Percentiles rank a stretch among this genome's conserved stretches.
Evolutionary conservation across 2,329 filamentous ascomycete genomes (phyloP).

Genomic region (Xylaria sp.): DNA sequence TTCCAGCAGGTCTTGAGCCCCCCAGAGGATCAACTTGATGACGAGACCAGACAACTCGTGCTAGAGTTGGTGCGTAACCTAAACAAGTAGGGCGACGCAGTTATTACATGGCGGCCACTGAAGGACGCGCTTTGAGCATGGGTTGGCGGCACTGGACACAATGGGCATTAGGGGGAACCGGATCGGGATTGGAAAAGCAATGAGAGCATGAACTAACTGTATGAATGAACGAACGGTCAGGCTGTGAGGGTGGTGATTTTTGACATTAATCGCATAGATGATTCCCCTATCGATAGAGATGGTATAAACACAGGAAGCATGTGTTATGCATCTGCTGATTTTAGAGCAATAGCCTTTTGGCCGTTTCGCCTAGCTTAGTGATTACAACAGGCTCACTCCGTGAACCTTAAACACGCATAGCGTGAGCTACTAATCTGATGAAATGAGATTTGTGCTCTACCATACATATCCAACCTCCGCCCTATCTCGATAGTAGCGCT

Average conservation of each 20-base stretch:
- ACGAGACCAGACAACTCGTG: slow-evolving; percentile 70
- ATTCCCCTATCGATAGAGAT: slow-evolving; percentile 41
- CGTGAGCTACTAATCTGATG: no score
- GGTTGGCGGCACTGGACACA: slow-evolving; percentile 4
- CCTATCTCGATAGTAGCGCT: no score
- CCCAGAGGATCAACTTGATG: slow-evolving; percentile 76
- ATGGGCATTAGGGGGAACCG: neutral
- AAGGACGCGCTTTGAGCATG: slow-evolving; percentile 6
- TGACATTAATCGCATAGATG: slow-evolving; percentile 37
- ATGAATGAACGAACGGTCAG: slow-evolving; percentile 39
- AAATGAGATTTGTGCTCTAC: no score
- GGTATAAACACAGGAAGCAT: slow-evolving; percentile 17
- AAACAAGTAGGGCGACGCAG: slow-evolving; percentile 28
- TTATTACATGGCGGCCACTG: neutral
- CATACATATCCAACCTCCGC: no score
- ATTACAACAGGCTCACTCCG: neutral
- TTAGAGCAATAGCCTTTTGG: neutral
- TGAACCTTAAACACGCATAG: no score
- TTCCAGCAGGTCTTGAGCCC: slow-evolving; percentile 75
- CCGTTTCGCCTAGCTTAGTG: neutral
- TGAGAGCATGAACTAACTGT: slow-evolving; percentile 39
- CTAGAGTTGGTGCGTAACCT: slow-evolving; percentile 61
- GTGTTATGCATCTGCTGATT: slow-evolving; percentile 4
- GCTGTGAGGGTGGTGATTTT: slow-evolving; percentile 24
- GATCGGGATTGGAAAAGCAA: slow-evolving; percentile 24